Conservation (phyloP, 163 green algal species). For the Scenedesmus sp. region DNA sequence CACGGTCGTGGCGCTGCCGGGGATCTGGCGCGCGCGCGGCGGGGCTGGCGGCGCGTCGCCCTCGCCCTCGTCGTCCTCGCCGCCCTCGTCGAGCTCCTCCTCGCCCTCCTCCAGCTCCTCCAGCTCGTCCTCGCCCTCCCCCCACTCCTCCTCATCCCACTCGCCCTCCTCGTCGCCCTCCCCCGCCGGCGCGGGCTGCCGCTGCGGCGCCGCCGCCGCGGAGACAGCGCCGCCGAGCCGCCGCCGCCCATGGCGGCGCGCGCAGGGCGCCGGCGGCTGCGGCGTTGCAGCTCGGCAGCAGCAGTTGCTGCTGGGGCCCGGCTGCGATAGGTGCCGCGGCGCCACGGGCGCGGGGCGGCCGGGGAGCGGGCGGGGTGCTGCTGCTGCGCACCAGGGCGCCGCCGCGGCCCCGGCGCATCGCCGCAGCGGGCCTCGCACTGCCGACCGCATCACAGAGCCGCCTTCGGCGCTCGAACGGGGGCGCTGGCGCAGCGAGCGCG, state of each 20-base stretch:
- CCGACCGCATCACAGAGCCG: no score
- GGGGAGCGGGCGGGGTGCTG: no score
- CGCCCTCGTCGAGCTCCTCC: not conserved
- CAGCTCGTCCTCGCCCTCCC: slow-evolving; percentile 4
- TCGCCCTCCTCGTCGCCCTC: not conserved
- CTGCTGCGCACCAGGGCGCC: no score
- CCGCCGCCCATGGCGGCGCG: no score
- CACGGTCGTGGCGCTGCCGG: not conserved
- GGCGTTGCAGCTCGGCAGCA: not conserved
- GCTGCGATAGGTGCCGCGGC: no score
- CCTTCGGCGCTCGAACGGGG: no score
- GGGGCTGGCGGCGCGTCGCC: not conserved
- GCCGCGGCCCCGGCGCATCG: no score
- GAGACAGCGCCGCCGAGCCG: no score
- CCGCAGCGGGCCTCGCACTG: no score
- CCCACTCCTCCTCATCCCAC: slow-evolving; percentile 17
- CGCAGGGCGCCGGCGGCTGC: not conserved
- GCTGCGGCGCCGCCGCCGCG: not conserved
- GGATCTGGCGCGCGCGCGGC: not conserved
- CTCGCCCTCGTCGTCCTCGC: slow-evolving; percentile 20
- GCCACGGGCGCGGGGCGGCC: no score
- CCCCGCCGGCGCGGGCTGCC: not conserved
- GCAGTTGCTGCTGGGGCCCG: no score
- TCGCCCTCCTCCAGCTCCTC: slow-evolving; percentile 10
- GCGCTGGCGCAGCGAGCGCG: no score